Conservation (phyloP, 2,329 filamentous ascomycete genomes). For the Botrytis elliptica region DNA sequence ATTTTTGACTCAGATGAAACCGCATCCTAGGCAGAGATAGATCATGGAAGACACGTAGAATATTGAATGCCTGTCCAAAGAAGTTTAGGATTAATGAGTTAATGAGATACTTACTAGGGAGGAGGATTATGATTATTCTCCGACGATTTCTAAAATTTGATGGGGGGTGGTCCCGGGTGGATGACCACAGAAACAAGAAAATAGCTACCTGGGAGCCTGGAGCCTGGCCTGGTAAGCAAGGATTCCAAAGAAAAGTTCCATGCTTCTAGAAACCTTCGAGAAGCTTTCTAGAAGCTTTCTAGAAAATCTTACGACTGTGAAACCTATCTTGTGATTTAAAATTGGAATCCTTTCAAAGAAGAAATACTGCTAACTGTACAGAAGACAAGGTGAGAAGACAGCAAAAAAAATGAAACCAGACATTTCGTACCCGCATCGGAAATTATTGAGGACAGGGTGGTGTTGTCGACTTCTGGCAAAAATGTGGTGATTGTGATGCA, state of each 20-base stretch:
- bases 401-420: background rate
- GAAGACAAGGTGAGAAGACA: background rate
- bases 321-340: background rate
- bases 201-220: background rate
- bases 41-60: conserved; percentile 8
- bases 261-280: conserved; percentile 5
- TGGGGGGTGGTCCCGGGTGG: too few species aligned
- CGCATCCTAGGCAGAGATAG: background rate
- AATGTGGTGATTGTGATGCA: background rate
- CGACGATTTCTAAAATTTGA: background rate
- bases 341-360: background rate
- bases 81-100: background rate
- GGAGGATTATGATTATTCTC: background rate
- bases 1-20: conserved; percentile 7
- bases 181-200: background rate
- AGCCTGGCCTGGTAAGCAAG: background rate
- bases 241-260: background rate
- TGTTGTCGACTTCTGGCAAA: background rate
- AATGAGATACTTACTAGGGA: background rate
- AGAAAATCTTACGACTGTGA: background rate
- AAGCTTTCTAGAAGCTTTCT: background rate
- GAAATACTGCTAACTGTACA: background rate
- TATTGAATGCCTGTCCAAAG: background rate
- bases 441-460: background rate
- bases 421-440: background rate